Base-by-base conservation (phyloP, 2,329 filamentous ascomycete species). In the Penicillium sclerotiorum region DNA sequence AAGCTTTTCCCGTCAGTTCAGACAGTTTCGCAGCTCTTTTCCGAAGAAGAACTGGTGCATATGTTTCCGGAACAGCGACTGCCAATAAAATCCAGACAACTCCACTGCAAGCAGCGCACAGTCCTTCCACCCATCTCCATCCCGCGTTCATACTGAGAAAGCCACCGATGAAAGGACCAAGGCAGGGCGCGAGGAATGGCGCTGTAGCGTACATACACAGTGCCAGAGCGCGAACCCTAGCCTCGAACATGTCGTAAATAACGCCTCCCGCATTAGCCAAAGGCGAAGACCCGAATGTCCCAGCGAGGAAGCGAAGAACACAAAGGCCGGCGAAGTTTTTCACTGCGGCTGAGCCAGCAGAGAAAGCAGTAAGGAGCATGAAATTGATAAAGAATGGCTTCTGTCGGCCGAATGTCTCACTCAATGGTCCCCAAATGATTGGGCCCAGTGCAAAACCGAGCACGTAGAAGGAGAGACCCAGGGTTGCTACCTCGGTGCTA, bases 261-360 rank as follows among this genome's bases (percentile, higher is more conserved):
- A 82, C 79, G 21, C 80, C 81, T 5, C 37, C 45, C 18, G 45
- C 37, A 35, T 42, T 48, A 7, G 45, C 32, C 8, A 48, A n/a
- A 18, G 81, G 77, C 8, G 79, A 80, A 1, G 80, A 79, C 7
- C 81, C 82, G 59, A 84, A 84, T 4, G 79, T 67, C 25, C 82
- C 81, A 7, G 79, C 80, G 49, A 87, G 81, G 73, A 87, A 87
- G 38, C 85, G 79, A 17, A 87, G 71, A n/a, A 86, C 75, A 27
- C 87, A 66, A 3, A 89, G 72, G 1, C 80, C 78, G 37, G 71
- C 72, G 52, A 85, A 81, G 56, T 78, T 79, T 33, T 79, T 71
- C 0, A 78, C 71, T n/a, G 77, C 82, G 3, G 81, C 79, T 13
- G 75, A 75, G 5, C 74, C 83, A 13, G 78, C 82, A 53, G 80